Base-by-base conservation (phyloP, 1,284 basidiomycete genomes). In the Phellopilus nigrolimitatus region DNA sequence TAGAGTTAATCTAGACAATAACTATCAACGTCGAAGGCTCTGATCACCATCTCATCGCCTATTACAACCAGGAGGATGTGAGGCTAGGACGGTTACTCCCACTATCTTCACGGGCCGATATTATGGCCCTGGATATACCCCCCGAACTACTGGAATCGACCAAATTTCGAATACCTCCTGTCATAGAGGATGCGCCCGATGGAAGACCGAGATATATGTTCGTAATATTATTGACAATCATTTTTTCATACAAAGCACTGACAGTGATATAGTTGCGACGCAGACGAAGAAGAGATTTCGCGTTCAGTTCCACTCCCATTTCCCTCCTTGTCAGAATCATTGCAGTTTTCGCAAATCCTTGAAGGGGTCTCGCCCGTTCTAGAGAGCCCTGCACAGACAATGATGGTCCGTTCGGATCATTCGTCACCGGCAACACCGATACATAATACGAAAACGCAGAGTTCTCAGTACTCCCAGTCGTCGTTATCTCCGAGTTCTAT, bases 11-110 rank as follows among this genome's bases (percentile, higher is more conserved):
- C 27, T 62, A 89, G 84, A 88, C 86, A n/a, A 88, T 88, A 57
- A 88, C 85, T 7, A 81, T 89, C 48, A 82, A 80, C 48, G 79
- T 87, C 39, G 81, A 86, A 51, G 82, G 80, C 15, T 82, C 82
- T 15, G 85, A 88, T 64, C 78, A 88, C 45, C 88, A 91, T 62
- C 75, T 90, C 55, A 81, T 91, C 56, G 87, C 84, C 8, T 90
- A 91, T 68, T 90, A 88, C 66, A 84, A 79, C 10, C 79, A 82
- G 28, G 85, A 88, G 49, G 88, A 90, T 61, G 78, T 88, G 28
- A 75, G 78, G 17, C 74, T 75, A 27, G 82, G 82, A 37, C 74
- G 76, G 42, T 71, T 90, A 36, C 68, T 81, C 66, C 73, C 79
- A 33, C 84, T 85, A 2, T 79, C 78, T 1, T 74, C 70, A 21